Evolutionary conservation across 2,329 filamentous ascomycete species (phyloP).

Genomic region (Cordyceps militaris): DNA sequence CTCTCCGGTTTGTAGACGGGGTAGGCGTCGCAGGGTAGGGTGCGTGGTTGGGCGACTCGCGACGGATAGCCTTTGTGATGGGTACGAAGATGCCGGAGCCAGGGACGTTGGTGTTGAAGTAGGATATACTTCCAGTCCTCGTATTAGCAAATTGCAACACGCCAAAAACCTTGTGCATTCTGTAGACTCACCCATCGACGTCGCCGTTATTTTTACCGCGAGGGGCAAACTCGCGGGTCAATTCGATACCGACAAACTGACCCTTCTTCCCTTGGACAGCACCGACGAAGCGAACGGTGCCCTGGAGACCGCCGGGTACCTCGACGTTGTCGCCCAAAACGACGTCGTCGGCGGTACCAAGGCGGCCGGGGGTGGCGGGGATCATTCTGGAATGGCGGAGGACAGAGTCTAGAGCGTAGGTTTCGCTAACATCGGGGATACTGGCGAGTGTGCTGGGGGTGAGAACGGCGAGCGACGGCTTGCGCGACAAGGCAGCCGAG

Average conservation of each 20-base stretch:
- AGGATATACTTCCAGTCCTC: constrained; percentile 47
- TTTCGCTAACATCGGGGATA: constrained; percentile 60
- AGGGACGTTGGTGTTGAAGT: constrained; percentile 72
- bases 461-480: constrained; percentile 64
- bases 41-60: constrained; percentile 43
- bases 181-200: constrained; percentile 70
- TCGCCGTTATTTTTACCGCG: constrained; percentile 94
- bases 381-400: constrained; percentile 39
- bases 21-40: constrained; percentile 60
- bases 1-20: constrained; percentile 48
- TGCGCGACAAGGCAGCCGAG: constrained; percentile 50
- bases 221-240: constrained; percentile 70
- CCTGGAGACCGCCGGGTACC: constrained; percentile 88
- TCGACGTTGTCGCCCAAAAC: constrained; percentile 79
- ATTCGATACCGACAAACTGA: constrained; percentile 84
- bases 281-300: constrained; percentile 83
- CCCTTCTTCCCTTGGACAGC: constrained; percentile 83
- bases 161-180: background rate
- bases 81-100: constrained; percentile 93
- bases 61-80: constrained; percentile 68
- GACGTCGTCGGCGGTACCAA: constrained; percentile 58
- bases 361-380: constrained; percentile 47
- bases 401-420: constrained; percentile 53
- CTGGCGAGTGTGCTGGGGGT: constrained; percentile 55
- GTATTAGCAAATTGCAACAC: constrained; percentile 12